Evolutionary conservation across 768 basidiomycete species (phyloP), one percentile per base, ranked within the genome.

Genomic region (Psilocybe cyanescens): DNA sequence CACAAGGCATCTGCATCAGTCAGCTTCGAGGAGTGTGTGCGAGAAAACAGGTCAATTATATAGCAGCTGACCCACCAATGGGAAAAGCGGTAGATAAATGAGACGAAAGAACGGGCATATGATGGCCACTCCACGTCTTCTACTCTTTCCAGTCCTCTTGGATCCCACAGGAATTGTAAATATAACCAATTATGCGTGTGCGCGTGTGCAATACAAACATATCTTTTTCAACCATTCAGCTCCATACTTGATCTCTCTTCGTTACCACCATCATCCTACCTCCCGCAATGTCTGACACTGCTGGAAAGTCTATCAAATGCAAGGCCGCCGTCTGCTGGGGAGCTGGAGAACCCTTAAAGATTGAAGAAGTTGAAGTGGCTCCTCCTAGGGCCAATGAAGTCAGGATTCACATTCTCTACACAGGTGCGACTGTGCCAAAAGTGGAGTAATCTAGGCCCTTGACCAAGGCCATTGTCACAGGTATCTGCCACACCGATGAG

Each of bases 401-500:
- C 70, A 82, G 97, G 61, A 94, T 99, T 73, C 85, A 88, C 69
- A 94, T 99, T 67, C 82, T 97, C 28, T 86, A 94, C 81, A 97
- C 95, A 50, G 97, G 96, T 86, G 70, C 64, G 81, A 72, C 44
- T 35, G 29, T 46, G 41, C 50, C 55, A 41, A 11, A 16, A 30
- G 44, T 14, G 24, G 51, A 19, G 9, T 12, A 16, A 24, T 24
- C 24, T 24, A 46, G 14, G 24, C 35, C 16, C 8, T 28, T 17
- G 8, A 41, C 9, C 29, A 16, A 37, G 19, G 59, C 48, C 55
- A 39, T 44, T 29, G 50, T 46, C 37, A 16, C 46, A 92, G 91
- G 91, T 63, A 91, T 99, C 73, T 99, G 97, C 78, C 96, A 99
- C 76, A 98, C 97, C 70, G 96, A 99, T 71, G 95, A 96, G 72